Evolutionary conservation across 208 protist species (phyloP).

Genomic region (Leishmania amazonensis): DNA sequence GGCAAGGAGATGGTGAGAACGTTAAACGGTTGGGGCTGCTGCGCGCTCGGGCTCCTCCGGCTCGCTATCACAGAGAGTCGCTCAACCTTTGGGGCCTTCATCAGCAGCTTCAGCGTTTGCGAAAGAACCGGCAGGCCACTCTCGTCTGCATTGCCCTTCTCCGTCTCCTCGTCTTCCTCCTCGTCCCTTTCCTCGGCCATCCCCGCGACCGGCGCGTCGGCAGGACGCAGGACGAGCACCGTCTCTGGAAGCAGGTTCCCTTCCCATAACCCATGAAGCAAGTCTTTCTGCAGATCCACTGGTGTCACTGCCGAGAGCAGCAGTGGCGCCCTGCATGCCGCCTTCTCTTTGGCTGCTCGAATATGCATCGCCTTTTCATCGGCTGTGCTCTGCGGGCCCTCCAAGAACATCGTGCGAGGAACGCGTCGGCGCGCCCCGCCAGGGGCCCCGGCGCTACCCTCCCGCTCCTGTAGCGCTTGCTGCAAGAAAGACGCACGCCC

Average conservation of each 20-base stretch:
- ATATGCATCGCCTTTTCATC: constrained; percentile 43
- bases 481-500: neutral
- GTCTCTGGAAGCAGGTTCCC: constrained; percentile 25
- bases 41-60: neutral
- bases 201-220: neutral
- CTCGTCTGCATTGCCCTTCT: neutral
- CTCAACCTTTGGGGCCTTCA: neutral
- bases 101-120: constrained; percentile 20
- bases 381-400: constrained; percentile 25
- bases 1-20: constrained; percentile 40
- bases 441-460: neutral
- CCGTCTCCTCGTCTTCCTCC: constrained; percentile 31
- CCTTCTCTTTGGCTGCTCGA: constrained; percentile 32
- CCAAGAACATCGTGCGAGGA: constrained; percentile 19
- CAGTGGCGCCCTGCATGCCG: constrained; percentile 41
- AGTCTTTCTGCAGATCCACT: constrained; percentile 1
- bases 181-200: constrained; percentile 14
- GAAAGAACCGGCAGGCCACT: constrained; percentile 18
- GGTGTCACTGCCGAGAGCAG: constrained; percentile 45
- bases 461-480: constrained; percentile 19
- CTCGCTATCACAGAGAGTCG: constrained; percentile 5
- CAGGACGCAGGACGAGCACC: constrained; percentile 21
- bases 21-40: constrained; percentile 10
- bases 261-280: constrained; percentile 21
- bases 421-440: constrained; percentile 4